These are phyloP conservation scores for Dryas octopetala DNA, from an alignment of 306 rosid species.

Conservation along the genomic window DNA sequence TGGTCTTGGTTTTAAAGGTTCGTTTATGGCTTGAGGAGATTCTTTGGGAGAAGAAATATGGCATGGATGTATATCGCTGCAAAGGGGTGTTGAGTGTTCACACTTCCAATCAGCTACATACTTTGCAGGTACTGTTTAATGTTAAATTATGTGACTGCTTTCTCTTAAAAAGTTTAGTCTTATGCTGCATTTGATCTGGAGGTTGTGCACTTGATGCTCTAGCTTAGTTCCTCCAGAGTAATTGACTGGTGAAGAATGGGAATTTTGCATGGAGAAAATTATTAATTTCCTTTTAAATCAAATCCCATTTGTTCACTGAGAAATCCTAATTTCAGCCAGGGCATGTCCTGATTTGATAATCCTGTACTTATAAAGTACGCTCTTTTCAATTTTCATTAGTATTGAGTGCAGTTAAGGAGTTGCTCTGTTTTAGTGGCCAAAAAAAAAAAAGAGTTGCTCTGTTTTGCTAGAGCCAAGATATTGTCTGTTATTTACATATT, in stretches of 20 bases:
- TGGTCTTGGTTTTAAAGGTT: conserved; percentile 41
- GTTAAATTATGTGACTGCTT: background rate
- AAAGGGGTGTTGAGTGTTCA: conserved; percentile 68
- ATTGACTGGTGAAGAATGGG: background rate
- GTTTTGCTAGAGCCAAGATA: too few relatives aligned
- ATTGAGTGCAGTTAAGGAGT: too few relatives aligned
- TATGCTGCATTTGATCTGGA: background rate
- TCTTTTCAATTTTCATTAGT: too few relatives aligned
- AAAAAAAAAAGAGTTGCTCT: too few relatives aligned
- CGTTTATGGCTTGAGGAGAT: conserved; percentile 91
- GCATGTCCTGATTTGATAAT: too few relatives aligned
- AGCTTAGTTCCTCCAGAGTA: background rate
- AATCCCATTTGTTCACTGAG: too few relatives aligned
- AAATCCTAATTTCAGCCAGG: too few relatives aligned
- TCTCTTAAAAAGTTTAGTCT: background rate
- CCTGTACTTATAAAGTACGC: too few relatives aligned
- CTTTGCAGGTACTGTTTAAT: conserved; percentile 65
- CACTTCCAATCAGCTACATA: conserved; percentile 77
- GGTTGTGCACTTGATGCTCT: background rate
- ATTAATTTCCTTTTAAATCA: background rate
- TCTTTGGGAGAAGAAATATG: conserved; percentile 93
- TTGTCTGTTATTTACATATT: background rate
- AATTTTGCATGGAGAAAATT: background rate
- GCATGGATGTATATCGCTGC: conserved; percentile 91
- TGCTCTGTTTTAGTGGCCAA: too few relatives aligned